phyloP scores from a whole-genome alignment of 148 eudicot species.

The Bassia scoparia region DNA sequence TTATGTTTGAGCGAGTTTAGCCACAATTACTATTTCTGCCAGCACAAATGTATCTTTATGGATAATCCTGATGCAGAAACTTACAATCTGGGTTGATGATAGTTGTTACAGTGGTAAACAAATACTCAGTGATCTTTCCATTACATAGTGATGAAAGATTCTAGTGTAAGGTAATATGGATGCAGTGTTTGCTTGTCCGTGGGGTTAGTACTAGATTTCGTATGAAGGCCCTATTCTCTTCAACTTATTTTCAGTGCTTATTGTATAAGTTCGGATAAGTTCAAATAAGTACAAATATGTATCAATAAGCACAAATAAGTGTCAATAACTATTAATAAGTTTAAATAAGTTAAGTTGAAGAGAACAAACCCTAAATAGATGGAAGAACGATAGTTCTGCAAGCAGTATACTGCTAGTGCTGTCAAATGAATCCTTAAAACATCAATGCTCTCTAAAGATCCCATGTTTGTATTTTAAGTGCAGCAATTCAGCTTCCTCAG shows the following conservation, averaged over 20 bases:
- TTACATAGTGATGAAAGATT: too few relatives aligned
- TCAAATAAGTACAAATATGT: too few relatives aligned
- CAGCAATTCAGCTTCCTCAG: neutral
- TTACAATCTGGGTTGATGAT: neutral
- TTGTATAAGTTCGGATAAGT: too few relatives aligned
- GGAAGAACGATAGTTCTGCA: neutral
- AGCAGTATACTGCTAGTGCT: neutral
- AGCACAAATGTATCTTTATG: neutral
- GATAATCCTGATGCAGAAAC: neutral
- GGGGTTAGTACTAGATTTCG: too few relatives aligned
- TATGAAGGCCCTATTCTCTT: too few relatives aligned
- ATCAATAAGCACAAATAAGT: too few relatives aligned
- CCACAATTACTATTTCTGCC: neutral
- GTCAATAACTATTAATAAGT: too few relatives aligned
- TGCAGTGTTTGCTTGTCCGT: neutral
- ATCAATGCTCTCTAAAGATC: neutral
- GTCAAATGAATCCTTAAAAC: neutral
- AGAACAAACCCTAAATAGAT: neutral
- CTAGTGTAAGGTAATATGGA: neutral
- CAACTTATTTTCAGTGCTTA: too few relatives aligned
- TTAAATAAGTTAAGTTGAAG: too few relatives aligned
- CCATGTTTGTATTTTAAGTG: constrained; percentile 6
- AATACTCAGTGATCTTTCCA: neutral
- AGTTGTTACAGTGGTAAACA: neutral
- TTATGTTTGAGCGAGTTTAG: neutral